Percentiles rank a stretch among this genome's conserved stretches.
phyloP scores from a whole-genome alignment of 1,139 yeast genomes.

The Candida labiduridarum region DNA sequence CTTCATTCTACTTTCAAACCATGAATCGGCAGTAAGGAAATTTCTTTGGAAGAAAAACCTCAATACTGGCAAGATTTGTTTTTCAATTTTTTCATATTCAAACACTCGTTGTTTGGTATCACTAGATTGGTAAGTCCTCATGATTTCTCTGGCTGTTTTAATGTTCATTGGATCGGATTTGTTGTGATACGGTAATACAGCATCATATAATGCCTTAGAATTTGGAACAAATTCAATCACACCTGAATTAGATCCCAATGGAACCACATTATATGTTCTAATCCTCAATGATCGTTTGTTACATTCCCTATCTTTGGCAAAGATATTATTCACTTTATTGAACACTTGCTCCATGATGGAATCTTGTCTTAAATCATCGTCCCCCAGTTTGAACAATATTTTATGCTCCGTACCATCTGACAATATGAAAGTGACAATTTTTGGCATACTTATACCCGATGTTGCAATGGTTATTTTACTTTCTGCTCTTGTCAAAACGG shows the following conservation, averaged over 20 bases:
- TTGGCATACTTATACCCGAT: slow-evolving; percentile 86
- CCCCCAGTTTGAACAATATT: slow-evolving; percentile 76
- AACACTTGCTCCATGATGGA: slow-evolving; percentile 98
- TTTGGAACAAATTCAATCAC: slow-evolving; percentile 86
- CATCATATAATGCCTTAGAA: slow-evolving; percentile 71
- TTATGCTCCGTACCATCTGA: slow-evolving; percentile 60
- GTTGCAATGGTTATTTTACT: slow-evolving; percentile 60
- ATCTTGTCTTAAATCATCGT: slow-evolving; percentile 93
- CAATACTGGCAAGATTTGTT: slow-evolving; percentile 64
- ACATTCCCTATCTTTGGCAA: slow-evolving; percentile 59
- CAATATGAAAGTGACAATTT: slow-evolving; percentile 59
- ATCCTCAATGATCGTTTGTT: slow-evolving; percentile 59
- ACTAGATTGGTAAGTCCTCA: slow-evolving; percentile 60
- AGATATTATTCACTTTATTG: slow-evolving; percentile 76
- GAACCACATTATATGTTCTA: slow-evolving; percentile 87
- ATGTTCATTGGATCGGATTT: slow-evolving; percentile 43
- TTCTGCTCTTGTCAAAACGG: slow-evolving; percentile 49
- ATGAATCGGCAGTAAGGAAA: slow-evolving; percentile 66
- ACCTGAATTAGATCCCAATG: slow-evolving; percentile 87
- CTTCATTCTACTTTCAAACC: slow-evolving; percentile 68
- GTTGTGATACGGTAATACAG: slow-evolving; percentile 61
- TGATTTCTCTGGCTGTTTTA: slow-evolving; percentile 62
- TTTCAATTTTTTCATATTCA: slow-evolving; percentile 54
- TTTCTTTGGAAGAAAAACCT: slow-evolving; percentile 69
- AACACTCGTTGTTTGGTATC: slow-evolving; percentile 48